Evolutionary conservation across 2,329 filamentous ascomycete genomes (phyloP), one percentile per base, ranked within the genome.

Genomic region (Cadophora luteo-olivacea): DNA sequence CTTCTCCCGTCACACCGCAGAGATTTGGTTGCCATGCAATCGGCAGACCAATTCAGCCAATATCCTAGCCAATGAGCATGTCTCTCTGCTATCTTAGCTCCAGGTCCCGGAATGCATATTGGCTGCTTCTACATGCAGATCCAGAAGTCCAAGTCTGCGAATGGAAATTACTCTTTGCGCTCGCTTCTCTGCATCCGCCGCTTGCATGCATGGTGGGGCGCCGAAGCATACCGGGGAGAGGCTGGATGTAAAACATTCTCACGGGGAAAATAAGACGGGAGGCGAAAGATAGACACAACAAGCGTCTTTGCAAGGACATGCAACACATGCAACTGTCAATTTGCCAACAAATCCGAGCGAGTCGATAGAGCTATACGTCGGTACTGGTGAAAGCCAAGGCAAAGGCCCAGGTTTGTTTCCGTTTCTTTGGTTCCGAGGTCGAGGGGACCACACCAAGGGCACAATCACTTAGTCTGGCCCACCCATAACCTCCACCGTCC

Each of bases 171-270:
- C 22, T n/a, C n/a, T 36, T 12, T 58, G 19, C 32, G 9, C 32
- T 58, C 32, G 32, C 32, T 11, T 60, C 36, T 41, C 12, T 45
- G 22, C 36, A 60, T 58, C 32, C 33, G 55, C 55, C 54, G 55
- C 55, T 24, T 58, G 55, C 55, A 58, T 58, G 33, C 55, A 58
- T 29, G 36, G 57, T 41, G 36, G 57, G 36, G 57, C 57, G 45
- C 19, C 29, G 7, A 38, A 3, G 12, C 52, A 22, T 36, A 7
- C n/a, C 33, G 32, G 19, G 45, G 22, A n/a, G 45, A 16, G 41
- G 41, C 41, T 45, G 45, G 45, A 49, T 11, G 41, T 45, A 45
- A 45, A 45, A 45, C 41, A 45, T 22, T 36, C 32, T 36, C 32
- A 58, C 33, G 3, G 19, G 22, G 19, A 3, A 32, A 45, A 45